phyloP scores from a whole-genome alignment of 148 eudicot genomes.

The Cornus florida region DNA sequence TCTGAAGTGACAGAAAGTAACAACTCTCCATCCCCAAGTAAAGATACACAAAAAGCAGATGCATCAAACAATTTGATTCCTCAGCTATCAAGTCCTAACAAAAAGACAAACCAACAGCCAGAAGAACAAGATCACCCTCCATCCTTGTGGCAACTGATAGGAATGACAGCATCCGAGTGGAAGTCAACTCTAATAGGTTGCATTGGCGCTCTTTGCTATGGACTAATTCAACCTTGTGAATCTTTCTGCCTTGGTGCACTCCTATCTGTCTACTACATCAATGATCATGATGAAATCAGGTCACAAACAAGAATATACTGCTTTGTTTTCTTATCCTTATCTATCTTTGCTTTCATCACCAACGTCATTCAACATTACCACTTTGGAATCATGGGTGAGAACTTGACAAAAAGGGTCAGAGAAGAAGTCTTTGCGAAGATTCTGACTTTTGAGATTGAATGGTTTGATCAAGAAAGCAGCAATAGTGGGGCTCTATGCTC shows the following conservation, averaged over 20 bases:
- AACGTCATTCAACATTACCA: conserved; percentile 21
- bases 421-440: conserved; percentile 14
- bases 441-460: conserved; percentile 21
- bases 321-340: conserved; percentile 6
- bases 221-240: conserved; percentile 5
- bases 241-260: conserved; percentile 9
- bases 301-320: conserved; percentile 8
- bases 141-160: conserved; percentile 3
- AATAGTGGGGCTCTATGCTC: conserved; percentile 22
- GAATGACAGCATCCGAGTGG: conserved; percentile 10
- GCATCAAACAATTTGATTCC: neutral
- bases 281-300: conserved; percentile 8
- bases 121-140: conserved; percentile 1
- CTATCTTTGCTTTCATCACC: neutral
- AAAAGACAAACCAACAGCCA: neutral
- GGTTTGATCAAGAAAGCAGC: conserved; percentile 26
- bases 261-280: conserved; percentile 13
- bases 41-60: neutral
- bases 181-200: conserved; percentile 6
- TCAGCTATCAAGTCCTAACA: neutral
- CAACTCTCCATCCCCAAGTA: neutral
- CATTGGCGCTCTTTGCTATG: conserved; percentile 1
- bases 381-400: conserved; percentile 21
- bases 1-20: neutral
- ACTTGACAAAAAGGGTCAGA: conserved; percentile 15